Base-by-base conservation (phyloP, 2,329 filamentous ascomycete species). In the Apiospora aurea region DNA sequence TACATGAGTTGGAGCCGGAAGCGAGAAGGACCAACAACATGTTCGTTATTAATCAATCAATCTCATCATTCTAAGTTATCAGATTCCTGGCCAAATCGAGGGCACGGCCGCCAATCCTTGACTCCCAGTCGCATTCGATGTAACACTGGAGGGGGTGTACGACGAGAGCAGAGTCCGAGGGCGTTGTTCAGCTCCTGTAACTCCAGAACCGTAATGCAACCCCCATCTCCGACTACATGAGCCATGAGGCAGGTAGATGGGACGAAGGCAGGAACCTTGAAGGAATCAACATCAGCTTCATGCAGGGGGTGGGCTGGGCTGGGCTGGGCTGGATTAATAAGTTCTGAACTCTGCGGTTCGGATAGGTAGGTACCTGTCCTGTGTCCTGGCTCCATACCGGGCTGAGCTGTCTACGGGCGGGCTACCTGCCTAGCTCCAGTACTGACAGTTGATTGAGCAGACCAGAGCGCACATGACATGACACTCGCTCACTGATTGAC, bases 211-310 rank as follows among this genome's bases (percentile, higher is more conserved):
- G 51, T 61, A 21, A 34, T 29, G 13, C 21, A n/a, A 61, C 29
- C 24, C 24, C 34, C 18, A 38, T 38, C 14, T 51, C 24, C 21
- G 2, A 29, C 26, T n/a, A 53, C 14, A n/a, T 51, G 26, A 29
- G 26, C 26, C 26, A 29, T 29, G 26, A 29, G 26, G 26, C 26
- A 29, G 26, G n/a, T 38, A 64, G 57, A 64, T 34, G 34, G 57
- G 57, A 64, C 34, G 57, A 64, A 64, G 41, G 18, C 57, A 38
- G 41, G 57, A n/a, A n/a, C n/a, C n/a, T n/a, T n/a, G n/a, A n/a
- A n/a, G n/a, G n/a, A 34, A n/a, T 41, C 57, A 38, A 38, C 34
- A 64, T 64, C 57, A 64, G 57, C 57, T 64, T 14, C 57, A 64
- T 64, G 57, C 57, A 64, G 57, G 57, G 57, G 49, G n/a, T 51